Evolutionary conservation across 176 grass and related monocot species (phyloP), one percentile per base, ranked within the genome.

Genomic region (Eleusine coracana): DNA sequence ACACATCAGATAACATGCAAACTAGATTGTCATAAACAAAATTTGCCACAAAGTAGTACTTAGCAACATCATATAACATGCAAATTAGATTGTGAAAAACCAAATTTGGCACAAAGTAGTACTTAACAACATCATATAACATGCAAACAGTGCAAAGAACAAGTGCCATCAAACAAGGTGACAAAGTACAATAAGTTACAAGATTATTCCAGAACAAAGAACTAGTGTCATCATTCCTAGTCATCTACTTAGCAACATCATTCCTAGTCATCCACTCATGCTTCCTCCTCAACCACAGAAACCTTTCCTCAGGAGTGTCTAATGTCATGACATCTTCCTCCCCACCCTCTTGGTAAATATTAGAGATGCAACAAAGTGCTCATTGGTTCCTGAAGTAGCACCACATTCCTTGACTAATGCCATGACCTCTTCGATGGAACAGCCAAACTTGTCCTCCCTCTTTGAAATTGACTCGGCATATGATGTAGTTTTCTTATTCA

Each of bases 181-280:
- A 36, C 13, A 0, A 66, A 36, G 28, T 7, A 36, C 5, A 66
- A 44, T 44, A 44, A 44, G 41, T 44, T 44, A 44, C 41, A 44
- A 44, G 9, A 44, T 44, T 44, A 44, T 25, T 25, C 25, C 25
- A 25, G 25, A 25, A 25, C 25, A 25, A 25, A 25, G 25, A 25
- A 25, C 25, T 25, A 25, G 25, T 0, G 25, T 25, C 25, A 25
- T 25, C 25, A 25, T 44, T 44, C 41, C 41, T 36, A 23, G 10
- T 10, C 20, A 44, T 41, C 41, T 70, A 45, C 10, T 70, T 68
- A 3, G 65, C 16, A 6, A 20, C 36, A 68, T 20, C 16, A 68
- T 68, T 68, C 17, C 65, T 40, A 20, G 65, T 68, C 65, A 68
- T 68, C 65, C 65, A 68, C 7, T 38, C 65, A 40, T 68, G 6